Evolutionary conservation across 495 filamentous ascomycete genomes (phyloP).

Genomic region (Aspergillus bridgeri): DNA sequence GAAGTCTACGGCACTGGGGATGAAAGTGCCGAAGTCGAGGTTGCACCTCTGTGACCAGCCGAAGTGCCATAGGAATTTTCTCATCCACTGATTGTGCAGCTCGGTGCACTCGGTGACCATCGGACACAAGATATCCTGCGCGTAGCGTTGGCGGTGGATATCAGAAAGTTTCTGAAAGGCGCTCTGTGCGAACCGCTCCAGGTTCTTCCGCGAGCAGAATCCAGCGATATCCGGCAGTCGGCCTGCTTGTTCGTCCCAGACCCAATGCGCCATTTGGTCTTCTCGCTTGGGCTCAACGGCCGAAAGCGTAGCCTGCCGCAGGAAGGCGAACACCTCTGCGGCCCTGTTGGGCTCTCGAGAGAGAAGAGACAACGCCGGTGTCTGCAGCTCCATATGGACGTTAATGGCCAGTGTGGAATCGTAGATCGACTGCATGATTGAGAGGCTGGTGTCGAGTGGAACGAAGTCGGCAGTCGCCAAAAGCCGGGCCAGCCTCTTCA

Average conservation of each 20-base stretch:
- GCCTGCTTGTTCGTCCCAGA: not conserved
- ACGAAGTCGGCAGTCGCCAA: not conserved
- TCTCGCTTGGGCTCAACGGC: not conserved
- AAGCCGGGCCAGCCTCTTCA: not conserved
- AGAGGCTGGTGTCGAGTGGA: not conserved
- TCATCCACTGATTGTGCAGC: constrained; percentile 4
- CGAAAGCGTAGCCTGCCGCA: not conserved
- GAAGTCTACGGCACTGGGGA: not conserved
- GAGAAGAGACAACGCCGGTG: not conserved
- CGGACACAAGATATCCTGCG: not conserved
- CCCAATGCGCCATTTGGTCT: not conserved
- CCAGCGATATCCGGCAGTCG: not conserved
- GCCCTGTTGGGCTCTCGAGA: not conserved
- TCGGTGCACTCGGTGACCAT: not conserved
- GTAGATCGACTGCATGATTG: not conserved
- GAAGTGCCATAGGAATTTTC: not conserved
- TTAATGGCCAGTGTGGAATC: not conserved
- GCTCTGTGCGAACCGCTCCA: not conserved
- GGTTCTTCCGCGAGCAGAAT: not conserved
- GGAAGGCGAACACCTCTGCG: not conserved
- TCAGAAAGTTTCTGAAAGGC: not conserved
- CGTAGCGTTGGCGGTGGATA: not conserved
- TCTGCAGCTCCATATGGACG: not conserved
- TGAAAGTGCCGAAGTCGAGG: constrained; percentile 2
- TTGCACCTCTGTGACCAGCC: not conserved